A percentile compares a stretch with the other conserved stretches of the same genome.
Conservation (phyloP, 805 yeast species). For the Yarrowia keelungensis region DNA sequence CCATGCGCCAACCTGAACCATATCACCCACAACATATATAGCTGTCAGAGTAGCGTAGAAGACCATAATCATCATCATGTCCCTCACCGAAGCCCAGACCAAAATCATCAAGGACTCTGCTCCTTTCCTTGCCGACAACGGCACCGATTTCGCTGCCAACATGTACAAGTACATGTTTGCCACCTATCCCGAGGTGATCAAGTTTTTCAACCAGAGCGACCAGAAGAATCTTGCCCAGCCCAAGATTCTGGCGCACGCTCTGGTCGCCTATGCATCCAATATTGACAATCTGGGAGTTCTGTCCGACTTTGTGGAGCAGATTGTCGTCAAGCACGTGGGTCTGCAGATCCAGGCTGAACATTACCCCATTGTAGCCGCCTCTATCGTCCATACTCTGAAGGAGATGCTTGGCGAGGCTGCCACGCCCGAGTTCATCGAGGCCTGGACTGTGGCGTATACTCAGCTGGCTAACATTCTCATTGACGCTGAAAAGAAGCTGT, state of each 20-base stretch:
- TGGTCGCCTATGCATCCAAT: constrained; percentile 66
- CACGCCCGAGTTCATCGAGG: constrained; percentile 62
- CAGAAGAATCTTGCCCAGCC: constrained; percentile 63
- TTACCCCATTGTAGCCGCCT: constrained; percentile 68
- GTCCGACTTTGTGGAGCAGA: constrained; percentile 61
- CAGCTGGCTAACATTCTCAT: constrained; percentile 68
- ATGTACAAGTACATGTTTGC: constrained; percentile 65
- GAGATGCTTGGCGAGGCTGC: constrained; percentile 66
- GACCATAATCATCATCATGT: not conserved
- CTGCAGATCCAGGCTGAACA: constrained; percentile 68
- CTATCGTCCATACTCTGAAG: constrained; percentile 61
- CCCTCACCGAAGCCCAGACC: constrained; percentile 41
- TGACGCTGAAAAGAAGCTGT: constrained; percentile 59
- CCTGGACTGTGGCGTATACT: constrained; percentile 72
- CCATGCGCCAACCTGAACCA: not conserved
- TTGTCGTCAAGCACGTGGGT: constrained; percentile 71
- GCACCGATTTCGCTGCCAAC: constrained; percentile 59
- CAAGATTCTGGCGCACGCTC: constrained; percentile 65
- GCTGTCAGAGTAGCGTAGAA: not conserved
- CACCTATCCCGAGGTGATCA: constrained; percentile 60
- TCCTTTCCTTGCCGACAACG: constrained; percentile 65
- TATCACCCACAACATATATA: not conserved
- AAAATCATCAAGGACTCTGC: constrained; percentile 46
- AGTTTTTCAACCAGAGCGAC: constrained; percentile 67
- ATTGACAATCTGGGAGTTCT: constrained; percentile 66